Percentiles rank a stretch among this genome's conserved stretches.
Conservation (phyloP, 768 basidiomycete genomes). For the Lanmaoa pseudosensibilis region DNA sequence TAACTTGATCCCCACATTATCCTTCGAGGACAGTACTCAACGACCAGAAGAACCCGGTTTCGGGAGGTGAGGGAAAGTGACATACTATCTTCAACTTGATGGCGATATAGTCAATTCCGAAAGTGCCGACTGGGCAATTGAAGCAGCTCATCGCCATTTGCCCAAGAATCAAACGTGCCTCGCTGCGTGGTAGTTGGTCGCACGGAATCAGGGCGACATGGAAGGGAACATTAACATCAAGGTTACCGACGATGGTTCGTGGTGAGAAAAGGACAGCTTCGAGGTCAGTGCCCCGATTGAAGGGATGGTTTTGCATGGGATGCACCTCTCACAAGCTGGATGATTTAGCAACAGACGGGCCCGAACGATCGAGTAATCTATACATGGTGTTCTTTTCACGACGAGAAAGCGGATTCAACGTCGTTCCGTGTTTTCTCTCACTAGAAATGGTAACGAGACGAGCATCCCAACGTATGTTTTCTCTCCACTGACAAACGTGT, state of each 20-base stretch:
- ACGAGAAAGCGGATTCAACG: neutral
- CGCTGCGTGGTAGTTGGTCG: neutral
- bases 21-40: neutral
- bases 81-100: neutral
- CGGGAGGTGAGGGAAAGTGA: neutral
- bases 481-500: neutral
- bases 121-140: neutral
- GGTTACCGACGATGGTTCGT: neutral
- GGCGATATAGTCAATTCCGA: neutral
- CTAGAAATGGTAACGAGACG: neutral
- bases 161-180: neutral
- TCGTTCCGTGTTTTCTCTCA: neutral
- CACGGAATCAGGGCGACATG: neutral
- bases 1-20: neutral
- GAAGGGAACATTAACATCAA: neutral
- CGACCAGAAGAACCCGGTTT: neutral
- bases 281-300: neutral
- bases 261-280: neutral
- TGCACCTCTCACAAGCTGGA: neutral
- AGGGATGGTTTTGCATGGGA: neutral
- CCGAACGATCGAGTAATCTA: neutral
- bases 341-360: neutral
- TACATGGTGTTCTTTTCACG: neutral
- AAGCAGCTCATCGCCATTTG: neutral
- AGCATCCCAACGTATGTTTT: neutral